Evolutionary conservation across 2,329 filamentous ascomycete genomes (phyloP).

Genomic region (Phialemoniopsis sp.): DNA sequence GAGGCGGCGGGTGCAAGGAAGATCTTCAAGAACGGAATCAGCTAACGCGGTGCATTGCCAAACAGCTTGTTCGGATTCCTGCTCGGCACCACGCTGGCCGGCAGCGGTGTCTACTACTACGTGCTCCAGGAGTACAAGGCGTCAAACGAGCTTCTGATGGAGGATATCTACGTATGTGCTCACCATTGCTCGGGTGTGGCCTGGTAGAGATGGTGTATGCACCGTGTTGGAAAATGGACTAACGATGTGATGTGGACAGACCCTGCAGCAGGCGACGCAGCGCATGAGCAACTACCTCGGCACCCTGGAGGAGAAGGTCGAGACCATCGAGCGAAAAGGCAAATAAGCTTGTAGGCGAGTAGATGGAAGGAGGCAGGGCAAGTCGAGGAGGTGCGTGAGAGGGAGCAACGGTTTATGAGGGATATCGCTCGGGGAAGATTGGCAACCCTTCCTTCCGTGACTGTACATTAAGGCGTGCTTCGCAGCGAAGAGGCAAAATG

Average conservation of each 20-base stretch:
- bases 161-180: conserved; percentile 80
- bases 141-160: conserved; percentile 86
- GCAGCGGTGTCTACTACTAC: conserved; percentile 84
- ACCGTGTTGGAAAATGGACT: not conserved
- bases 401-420: not conserved
- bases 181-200: too few species aligned
- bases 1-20: too few species aligned
- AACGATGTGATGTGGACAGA: conserved; percentile 41
- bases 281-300: conserved; percentile 81
- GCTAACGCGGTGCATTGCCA: conserved; percentile 3
- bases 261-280: conserved; percentile 82
- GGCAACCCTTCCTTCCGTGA: too few species aligned
- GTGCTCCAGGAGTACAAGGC: conserved; percentile 90
- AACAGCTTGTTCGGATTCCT: conserved; percentile 86
- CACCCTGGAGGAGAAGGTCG: conserved; percentile 76
- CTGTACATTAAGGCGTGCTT: too few species aligned
- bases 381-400: too few species aligned
- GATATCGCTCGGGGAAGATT: too few species aligned
- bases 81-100: conserved; percentile 74
- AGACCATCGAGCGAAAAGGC: conserved; percentile 60
- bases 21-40: not conserved
- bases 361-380: too few species aligned
- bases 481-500: too few species aligned
- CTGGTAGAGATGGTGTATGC: too few species aligned
- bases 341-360: conserved; percentile 45